These are phyloP conservation scores for sorghum (Sorghum bicolor) DNA, from an alignment of 176 grass and related monocot genomes.

Conservation along the genomic window Sorghum_bicolor_NCBIv3 NC_012872.2:58741501-58742000, in stretches of 20 bases:
- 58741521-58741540: neutral
- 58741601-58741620: neutral
- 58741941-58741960: neutral
- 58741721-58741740: neutral
- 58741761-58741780: neutral
- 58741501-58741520: neutral
- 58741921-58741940: neutral
- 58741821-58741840: neutral
- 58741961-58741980: neutral
- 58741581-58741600: neutral
- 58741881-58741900: neutral
- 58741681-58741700: constrained; percentile 90
- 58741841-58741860: neutral
- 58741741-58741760: neutral
- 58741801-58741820: neutral
- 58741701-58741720: constrained; percentile 63
- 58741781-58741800: neutral
- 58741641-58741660: constrained; percentile 96
- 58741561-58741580: too few species aligned
- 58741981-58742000: neutral
- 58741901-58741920: neutral
- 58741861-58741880: neutral
- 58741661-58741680: constrained; percentile 82
- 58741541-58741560: neutral
- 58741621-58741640: constrained; percentile 54